Evolutionary conservation across 2,329 filamentous ascomycete species (phyloP).

Genomic region (Exophiala dermatitidis): DNA sequence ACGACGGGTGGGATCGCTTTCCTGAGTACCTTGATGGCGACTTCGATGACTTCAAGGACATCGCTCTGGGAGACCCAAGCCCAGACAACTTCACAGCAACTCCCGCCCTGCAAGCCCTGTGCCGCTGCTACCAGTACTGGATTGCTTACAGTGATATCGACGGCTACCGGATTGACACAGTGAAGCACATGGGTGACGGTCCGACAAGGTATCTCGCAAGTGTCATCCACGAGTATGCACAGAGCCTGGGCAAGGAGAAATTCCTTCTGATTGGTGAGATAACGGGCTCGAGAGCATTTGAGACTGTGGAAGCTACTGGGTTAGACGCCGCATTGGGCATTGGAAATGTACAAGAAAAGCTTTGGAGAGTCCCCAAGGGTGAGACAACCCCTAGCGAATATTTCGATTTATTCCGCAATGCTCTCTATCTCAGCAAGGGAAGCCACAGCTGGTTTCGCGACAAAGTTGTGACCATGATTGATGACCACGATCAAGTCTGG

Average conservation of each 20-base stretch:
- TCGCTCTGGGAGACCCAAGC: slow-evolving; percentile 5
- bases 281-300: slow-evolving; percentile 5
- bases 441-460: slow-evolving; percentile 15
- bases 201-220: slow-evolving; percentile 10
- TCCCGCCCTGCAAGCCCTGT: slow-evolving; percentile 3
- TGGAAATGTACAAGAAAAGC: slow-evolving; percentile 13
- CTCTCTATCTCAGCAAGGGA: slow-evolving; percentile 10
- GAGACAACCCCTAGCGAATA: slow-evolving; percentile 3
- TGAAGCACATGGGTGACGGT: slow-evolving; percentile 15
- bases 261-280: slow-evolving; percentile 14
- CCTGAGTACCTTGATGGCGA: slow-evolving; percentile 15
- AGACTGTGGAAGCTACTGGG: slow-evolving; percentile 7
- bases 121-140: slow-evolving; percentile 14
- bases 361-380: slow-evolving; percentile 9
- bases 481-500: slow-evolving; percentile 18
- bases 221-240: slow-evolving; percentile 11
- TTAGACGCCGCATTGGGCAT: slow-evolving; percentile 8
- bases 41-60: slow-evolving; percentile 14
- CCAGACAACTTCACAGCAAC: slow-evolving; percentile 9
- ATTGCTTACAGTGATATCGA: slow-evolving; percentile 13
- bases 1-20: slow-evolving; percentile 9
- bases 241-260: slow-evolving; percentile 8
- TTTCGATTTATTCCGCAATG: slow-evolving; percentile 13
- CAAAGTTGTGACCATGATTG: slow-evolving; percentile 13
- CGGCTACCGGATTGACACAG: slow-evolving; percentile 17